phyloP scores from a whole-genome alignment of 139 green algal genomes.

The Coccomyxa sp. region DNA sequence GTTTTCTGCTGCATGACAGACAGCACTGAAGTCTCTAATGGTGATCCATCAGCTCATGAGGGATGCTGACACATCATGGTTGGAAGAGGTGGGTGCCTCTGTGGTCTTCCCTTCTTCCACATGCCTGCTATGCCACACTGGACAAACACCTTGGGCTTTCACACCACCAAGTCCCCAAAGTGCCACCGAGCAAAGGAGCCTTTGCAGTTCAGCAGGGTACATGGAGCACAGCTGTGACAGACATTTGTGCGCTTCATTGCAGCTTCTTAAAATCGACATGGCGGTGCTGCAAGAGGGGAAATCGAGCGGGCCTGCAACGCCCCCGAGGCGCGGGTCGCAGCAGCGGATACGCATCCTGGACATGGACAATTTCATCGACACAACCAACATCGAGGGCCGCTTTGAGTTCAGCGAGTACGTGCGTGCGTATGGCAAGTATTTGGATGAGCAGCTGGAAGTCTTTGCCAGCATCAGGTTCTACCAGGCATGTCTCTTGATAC shows the following conservation, averaged over 20 bases:
- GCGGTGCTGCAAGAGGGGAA: neutral
- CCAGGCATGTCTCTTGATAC: slow-evolving; percentile 11
- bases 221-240: neutral
- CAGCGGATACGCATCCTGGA: slow-evolving; percentile 40
- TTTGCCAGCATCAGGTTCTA: slow-evolving; percentile 50
- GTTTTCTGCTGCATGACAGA: slow-evolving; percentile 19
- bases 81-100: slow-evolving; percentile 46
- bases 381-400: slow-evolving; percentile 33
- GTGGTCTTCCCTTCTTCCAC: neutral
- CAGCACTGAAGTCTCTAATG: slow-evolving; percentile 79
- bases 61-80: slow-evolving; percentile 67
- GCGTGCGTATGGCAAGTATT: slow-evolving; percentile 84
- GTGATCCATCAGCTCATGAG: slow-evolving; percentile 81
- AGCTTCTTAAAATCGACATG: neutral
- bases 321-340: neutral
- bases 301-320: neutral
- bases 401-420: slow-evolving; percentile 85
- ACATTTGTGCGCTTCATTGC: neutral
- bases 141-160: neutral
- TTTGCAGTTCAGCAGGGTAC: no score
- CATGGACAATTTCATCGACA: slow-evolving; percentile 67
- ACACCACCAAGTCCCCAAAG: no score
- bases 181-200: no score
- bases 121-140: neutral
- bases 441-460: slow-evolving; percentile 80